Base-by-base conservation (phyloP, 768 basidiomycete species). In the Suillus discolor region DNA sequence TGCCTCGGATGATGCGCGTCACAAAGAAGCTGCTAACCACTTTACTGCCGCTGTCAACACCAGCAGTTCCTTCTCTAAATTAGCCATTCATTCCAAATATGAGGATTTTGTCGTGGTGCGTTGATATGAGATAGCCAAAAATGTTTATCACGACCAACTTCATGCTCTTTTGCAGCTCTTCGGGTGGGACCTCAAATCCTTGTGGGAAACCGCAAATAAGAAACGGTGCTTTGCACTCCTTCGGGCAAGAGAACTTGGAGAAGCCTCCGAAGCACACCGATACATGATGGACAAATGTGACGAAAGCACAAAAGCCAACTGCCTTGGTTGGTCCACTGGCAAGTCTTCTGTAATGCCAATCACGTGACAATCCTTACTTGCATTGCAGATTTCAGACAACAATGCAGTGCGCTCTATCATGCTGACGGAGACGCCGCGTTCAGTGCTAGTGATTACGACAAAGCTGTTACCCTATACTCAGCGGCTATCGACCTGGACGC, bases 31-130 rank as follows among this genome's bases (percentile, higher is more conserved):
- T 34, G 53, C 53, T 34, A 31, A 20, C 5, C 53, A 54, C 31
- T 54, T 54, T 31, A 54, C 53, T 34, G 31, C 31, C 31, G 53
- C 53, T 12, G 53, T 54, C 18, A 34, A 20, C 2, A 54, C 1
- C 11, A 34, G 31, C 31, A 28, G 9, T 34, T 20, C 31, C 18
- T 54, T 11, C 4, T 54, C 53, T 54, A 54, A 34, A 6, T 12
- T 34, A 34, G 54, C 54, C 28, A 55, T 55, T 34, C 31, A 55
- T 55, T 55, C 31, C 18, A 55, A 3, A 34, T 55, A 55, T 12
- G 31, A 55, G 11, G 54, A 55, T 20, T 34, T 55, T 34, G 54
- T 55, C 6, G 54, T 55, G 54, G 54, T 55, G 54, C 31, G 54
- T 55, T 55, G 53, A 54, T 51, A 47, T 25, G n/a, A 28, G 7